Conservation (phyloP, 495 filamentous ascomycete species). For the Antarctomyces pellizariae region DNA sequence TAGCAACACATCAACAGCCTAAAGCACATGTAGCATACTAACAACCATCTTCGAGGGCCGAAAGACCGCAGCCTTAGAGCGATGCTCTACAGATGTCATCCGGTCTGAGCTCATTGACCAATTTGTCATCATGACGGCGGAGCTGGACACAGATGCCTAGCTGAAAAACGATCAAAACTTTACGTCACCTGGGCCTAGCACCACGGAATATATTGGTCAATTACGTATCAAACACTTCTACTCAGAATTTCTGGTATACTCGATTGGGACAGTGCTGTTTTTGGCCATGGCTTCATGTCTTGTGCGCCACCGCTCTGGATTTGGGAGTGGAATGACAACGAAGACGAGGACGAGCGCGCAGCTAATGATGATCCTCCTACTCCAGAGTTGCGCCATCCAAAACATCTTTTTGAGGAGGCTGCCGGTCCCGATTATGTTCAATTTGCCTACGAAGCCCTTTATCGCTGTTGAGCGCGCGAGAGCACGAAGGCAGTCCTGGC, state of each 20-base stretch:
- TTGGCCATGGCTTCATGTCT: constrained; percentile 15
- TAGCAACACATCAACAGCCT: too few relatives aligned
- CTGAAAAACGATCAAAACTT: constrained; percentile 8
- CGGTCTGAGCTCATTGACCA: too few relatives aligned
- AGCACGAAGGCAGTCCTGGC: too few relatives aligned
- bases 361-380: constrained; percentile 9
- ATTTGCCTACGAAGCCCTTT: constrained; percentile 10
- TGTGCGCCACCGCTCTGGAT: constrained; percentile 17
- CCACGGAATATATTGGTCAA: constrained; percentile 17
- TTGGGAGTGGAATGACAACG: constrained; percentile 17
- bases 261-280: constrained; percentile 19
- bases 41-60: too few relatives aligned
- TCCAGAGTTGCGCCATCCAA: constrained; percentile 9
- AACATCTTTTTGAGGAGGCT: constrained; percentile 13
- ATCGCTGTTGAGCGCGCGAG: too few relatives aligned
- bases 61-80: too few relatives aligned
- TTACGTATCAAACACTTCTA: constrained; percentile 1
- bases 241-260: constrained; percentile 14
- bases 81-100: too few relatives aligned
- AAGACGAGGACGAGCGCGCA: constrained; percentile 10
- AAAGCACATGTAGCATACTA: too few relatives aligned
- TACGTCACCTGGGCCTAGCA: constrained; percentile 16
- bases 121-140: too few relatives aligned
- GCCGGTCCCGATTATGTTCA: constrained; percentile 9
- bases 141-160: too few relatives aligned